phyloP scores from a whole-genome alignment of 805 yeast genomes.

The Candida suzukii region DNA sequence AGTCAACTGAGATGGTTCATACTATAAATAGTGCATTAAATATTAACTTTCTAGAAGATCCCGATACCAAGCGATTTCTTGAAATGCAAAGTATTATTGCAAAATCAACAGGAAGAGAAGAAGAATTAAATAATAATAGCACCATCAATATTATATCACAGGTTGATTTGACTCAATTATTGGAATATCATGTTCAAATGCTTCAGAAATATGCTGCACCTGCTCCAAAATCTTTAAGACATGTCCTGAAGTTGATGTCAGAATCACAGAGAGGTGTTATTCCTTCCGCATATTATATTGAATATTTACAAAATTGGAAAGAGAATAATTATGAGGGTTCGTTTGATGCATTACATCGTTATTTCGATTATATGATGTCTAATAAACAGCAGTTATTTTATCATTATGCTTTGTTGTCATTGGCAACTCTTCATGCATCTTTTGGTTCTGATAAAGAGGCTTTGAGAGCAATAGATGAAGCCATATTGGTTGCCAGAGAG shows the following conservation, averaged over 20 bases:
- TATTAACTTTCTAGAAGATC: background rate
- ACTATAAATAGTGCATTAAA: slow-evolving; percentile 4
- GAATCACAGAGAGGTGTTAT: slow-evolving; percentile 35
- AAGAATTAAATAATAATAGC: slow-evolving; percentile 7
- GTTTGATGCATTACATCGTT: slow-evolving; percentile 48
- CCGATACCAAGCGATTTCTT: background rate
- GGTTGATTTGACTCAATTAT: slow-evolving; percentile 40
- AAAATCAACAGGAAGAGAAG: slow-evolving; percentile 3
- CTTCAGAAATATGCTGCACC: slow-evolving; percentile 46
- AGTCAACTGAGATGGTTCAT: slow-evolving; percentile 12
- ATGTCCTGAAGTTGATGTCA: slow-evolving; percentile 38
- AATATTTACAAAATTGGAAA: slow-evolving; percentile 51
- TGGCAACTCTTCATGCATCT: slow-evolving; percentile 65
- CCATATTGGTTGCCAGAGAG: slow-evolving; percentile 82
- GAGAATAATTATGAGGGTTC: slow-evolving; percentile 57
- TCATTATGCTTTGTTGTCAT: slow-evolving; percentile 68
- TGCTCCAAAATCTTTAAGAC: slow-evolving; percentile 36
- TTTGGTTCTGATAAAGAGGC: slow-evolving; percentile 67
- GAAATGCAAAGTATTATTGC: background rate
- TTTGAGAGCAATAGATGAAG: slow-evolving; percentile 74
- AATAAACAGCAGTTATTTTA: slow-evolving; percentile 56
- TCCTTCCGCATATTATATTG: slow-evolving; percentile 47
- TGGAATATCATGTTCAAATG: slow-evolving; percentile 46
- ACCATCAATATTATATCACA: slow-evolving; percentile 37
- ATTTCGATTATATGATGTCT: slow-evolving; percentile 72